Evolutionary conservation across 2,329 filamentous ascomycete species (phyloP).

Genomic region (Monosporascus sp.): DNA sequence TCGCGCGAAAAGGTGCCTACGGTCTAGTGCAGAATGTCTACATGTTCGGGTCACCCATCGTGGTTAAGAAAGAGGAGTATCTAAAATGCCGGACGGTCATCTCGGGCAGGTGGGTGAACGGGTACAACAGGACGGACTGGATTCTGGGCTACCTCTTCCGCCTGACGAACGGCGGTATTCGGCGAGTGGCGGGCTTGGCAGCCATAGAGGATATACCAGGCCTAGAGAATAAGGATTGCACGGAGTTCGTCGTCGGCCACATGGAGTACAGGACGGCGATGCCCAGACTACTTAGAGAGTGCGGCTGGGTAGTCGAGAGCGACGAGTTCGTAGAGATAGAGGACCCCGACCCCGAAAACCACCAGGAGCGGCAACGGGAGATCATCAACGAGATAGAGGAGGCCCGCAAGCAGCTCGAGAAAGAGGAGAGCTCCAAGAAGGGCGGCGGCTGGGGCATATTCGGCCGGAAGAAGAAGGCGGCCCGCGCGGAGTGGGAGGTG

Average conservation of each 20-base stretch:
- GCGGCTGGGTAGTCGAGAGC: slow-evolving; percentile 85
- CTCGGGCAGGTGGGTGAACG: slow-evolving; percentile 89
- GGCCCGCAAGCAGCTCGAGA: slow-evolving; percentile 79
- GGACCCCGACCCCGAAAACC: slow-evolving; percentile 92
- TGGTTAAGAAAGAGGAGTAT: slow-evolving; percentile 89
- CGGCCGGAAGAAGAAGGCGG: slow-evolving; percentile 70
- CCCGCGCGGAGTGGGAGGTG: slow-evolving; percentile 90
- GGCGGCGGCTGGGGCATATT: slow-evolving; percentile 61
- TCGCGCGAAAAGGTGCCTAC: slow-evolving; percentile 75
- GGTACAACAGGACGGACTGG: slow-evolving; percentile 93
- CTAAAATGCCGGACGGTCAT: slow-evolving; percentile 76
- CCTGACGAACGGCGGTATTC: slow-evolving; percentile 86
- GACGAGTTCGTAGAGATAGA: slow-evolving; percentile 97
- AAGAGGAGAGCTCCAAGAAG: slow-evolving; percentile 64
- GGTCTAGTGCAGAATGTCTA: slow-evolving; percentile 94
- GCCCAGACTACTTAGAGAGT: slow-evolving; percentile 78
- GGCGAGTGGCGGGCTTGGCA: slow-evolving; percentile 78
- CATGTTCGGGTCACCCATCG: slow-evolving; percentile 85
- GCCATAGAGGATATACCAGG: slow-evolving; percentile 70
- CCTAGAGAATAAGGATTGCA: slow-evolving; percentile 86
- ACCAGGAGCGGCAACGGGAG: slow-evolving; percentile 79
- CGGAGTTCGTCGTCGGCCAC: slow-evolving; percentile 79
- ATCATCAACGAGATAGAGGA: slow-evolving; percentile 96
- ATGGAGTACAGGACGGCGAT: slow-evolving; percentile 96
- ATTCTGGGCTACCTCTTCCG: slow-evolving; percentile 95